Evolutionary conservation across 257 asterid species (phyloP).

Genomic region (Capsicum chinense): DNA sequence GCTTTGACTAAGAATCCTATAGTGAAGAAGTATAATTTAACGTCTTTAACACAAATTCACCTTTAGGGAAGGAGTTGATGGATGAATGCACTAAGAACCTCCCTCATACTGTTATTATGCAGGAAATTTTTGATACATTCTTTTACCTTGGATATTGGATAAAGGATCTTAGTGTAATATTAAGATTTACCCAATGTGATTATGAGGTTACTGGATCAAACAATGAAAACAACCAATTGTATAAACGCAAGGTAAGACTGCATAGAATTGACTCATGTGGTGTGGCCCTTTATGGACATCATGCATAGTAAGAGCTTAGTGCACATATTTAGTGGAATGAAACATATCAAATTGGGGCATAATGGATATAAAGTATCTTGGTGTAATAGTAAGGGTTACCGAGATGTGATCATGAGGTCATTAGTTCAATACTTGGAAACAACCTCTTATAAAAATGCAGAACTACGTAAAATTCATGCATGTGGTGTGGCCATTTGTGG

Average conservation of each 20-base stretch:
- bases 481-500: too few species aligned
- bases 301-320: neutral
- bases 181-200: neutral
- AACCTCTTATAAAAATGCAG: too few species aligned
- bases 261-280: neutral
- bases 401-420: too few species aligned
- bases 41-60: constrained; percentile 76
- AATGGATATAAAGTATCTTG: too few species aligned
- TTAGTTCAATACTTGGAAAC: too few species aligned
- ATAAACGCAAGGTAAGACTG: neutral
- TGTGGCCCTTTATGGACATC: neutral
- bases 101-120: constrained; percentile 71
- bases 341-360: too few species aligned
- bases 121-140: constrained; percentile 45
- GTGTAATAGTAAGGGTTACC: too few species aligned
- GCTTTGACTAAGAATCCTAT: constrained; percentile 67
- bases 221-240: neutral
- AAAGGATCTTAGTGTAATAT: neutral
- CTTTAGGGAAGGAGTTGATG: constrained; percentile 88
- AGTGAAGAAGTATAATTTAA: constrained; percentile 63
- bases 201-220: neutral
- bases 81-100: constrained; percentile 85
- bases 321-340: too few species aligned
- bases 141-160: neutral
- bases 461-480: too few species aligned